A percentile compares a stretch with the other conserved stretches of the same genome.
Evolutionary conservation across 257 asterid species (phyloP).

Genomic region (Cinchona pubescens): DNA sequence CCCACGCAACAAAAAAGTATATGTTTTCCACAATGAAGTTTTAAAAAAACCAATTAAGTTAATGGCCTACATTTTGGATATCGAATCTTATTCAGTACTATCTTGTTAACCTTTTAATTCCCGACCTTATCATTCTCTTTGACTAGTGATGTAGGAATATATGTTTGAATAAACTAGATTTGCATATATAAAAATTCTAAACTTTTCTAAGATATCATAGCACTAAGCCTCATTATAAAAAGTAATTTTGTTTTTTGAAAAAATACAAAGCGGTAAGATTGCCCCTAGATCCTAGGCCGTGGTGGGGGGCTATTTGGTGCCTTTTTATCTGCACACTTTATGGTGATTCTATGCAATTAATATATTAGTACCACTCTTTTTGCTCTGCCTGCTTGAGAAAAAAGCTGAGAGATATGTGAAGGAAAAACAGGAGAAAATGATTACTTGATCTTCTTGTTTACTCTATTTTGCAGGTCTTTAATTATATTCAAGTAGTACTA

Average conservation of each 20-base stretch:
- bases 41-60: not conserved
- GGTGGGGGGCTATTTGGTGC: not conserved
- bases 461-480: not conserved
- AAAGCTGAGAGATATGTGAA: not conserved
- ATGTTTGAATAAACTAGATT: not conserved
- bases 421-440: not conserved
- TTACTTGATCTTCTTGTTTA: not conserved
- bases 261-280: not conserved
- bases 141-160: not conserved
- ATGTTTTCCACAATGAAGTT: too few species aligned
- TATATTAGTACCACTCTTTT: not conserved
- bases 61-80: constrained; percentile 12
- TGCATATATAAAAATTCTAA: not conserved
- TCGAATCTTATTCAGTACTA: not conserved
- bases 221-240: not conserved
- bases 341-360: not conserved
- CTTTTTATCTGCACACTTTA: not conserved
- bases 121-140: constrained; percentile 9
- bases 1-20: not conserved
- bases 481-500: not conserved
- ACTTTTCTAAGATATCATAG: not conserved
- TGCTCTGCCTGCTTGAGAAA: constrained; percentile 1
- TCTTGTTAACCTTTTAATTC: not conserved
- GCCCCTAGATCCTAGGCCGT: not conserved
- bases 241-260: not conserved